Evolutionary conservation across 2,329 filamentous ascomycete genomes (phyloP).

Genomic region (Calcarisporium arbuscula): DNA sequence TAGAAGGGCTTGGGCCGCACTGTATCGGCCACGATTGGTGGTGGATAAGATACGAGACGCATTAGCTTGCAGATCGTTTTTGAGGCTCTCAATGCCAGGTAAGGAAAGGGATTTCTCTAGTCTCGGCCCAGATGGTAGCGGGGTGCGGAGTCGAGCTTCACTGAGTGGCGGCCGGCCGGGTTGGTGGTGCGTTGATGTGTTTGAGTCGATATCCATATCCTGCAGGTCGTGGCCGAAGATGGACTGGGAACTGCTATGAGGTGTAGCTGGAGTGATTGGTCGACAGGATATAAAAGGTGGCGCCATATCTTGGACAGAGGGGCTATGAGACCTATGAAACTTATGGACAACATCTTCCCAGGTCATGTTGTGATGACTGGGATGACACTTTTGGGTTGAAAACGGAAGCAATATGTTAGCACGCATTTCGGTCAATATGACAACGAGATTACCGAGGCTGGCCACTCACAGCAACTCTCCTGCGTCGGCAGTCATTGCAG

Average conservation of each 20-base stretch:
- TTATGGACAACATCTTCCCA: constrained; percentile 53
- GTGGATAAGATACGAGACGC: constrained; percentile 44
- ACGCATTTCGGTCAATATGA: constrained; percentile 9
- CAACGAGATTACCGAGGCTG: too few relatives aligned
- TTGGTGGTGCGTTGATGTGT: constrained; percentile 22
- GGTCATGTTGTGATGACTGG: constrained; percentile 53
- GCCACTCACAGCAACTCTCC: constrained; percentile 51
- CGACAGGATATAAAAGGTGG: constrained; percentile 33
- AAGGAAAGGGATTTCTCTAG: constrained; percentile 44
- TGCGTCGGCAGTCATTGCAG: constrained; percentile 48
- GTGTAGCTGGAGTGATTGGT: constrained; percentile 40
- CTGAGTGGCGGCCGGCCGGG: constrained; percentile 32
- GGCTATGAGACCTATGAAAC: constrained; percentile 46
- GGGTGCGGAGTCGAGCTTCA: constrained; percentile 48
- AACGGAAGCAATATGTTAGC: constrained; percentile 13
- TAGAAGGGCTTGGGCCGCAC: constrained; percentile 45
- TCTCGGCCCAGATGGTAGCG: constrained; percentile 50
- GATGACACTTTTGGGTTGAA: constrained; percentile 42
- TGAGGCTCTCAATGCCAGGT: constrained; percentile 44
- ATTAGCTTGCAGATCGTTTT: constrained; percentile 45
- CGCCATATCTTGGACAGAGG: constrained; percentile 42
- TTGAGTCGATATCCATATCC: constrained; percentile 50
- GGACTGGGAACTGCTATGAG: constrained; percentile 26
- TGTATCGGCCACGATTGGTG: constrained; percentile 46
- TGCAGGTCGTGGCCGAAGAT: constrained; percentile 40